phyloP scores from a whole-genome alignment of 306 rosid genomes.

The Fagus crenata region DNA sequence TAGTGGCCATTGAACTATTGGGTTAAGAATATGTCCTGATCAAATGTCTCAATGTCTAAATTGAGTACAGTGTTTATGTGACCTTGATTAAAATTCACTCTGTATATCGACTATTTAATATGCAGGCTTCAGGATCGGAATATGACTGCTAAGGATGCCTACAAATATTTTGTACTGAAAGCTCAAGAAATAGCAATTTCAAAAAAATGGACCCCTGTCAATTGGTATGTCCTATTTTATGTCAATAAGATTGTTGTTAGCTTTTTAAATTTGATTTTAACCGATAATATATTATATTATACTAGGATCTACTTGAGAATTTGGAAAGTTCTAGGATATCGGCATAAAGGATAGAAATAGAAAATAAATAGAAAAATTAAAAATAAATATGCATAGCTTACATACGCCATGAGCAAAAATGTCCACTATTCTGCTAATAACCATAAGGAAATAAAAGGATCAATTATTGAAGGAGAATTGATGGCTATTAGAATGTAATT shows the following conservation, averaged over 20 bases:
- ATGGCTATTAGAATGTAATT: no score
- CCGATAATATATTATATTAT: no score
- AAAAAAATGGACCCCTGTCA: conserved; percentile 84
- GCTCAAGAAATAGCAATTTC: conserved; percentile 88
- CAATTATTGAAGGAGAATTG: no score
- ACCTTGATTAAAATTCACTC: conserved; percentile 13
- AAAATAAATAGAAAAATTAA: not conserved
- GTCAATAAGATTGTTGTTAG: not conserved
- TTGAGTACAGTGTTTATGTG: conserved; percentile 7
- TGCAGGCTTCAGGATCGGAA: conserved; percentile 75
- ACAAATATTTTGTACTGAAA: conserved; percentile 80
- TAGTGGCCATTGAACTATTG: not conserved
- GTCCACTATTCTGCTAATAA: not conserved
- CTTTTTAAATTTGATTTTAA: conserved; percentile 8
- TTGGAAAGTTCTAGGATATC: conserved; percentile 7
- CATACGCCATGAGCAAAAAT: conserved; percentile 11
- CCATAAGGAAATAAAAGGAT: not conserved
- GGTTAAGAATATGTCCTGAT: conserved; percentile 6
- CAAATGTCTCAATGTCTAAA: not conserved
- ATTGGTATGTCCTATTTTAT: conserved; percentile 56
- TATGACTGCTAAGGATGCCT: conserved; percentile 77
- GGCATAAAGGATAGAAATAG: not conserved
- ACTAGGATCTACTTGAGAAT: not conserved
- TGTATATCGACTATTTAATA: conserved; percentile 25
- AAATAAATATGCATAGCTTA: conserved; percentile 25